These are phyloP conservation scores for Starmerella lactis-condensi DNA, from an alignment of 805 yeast species.

Conservation along the genomic window DNA sequence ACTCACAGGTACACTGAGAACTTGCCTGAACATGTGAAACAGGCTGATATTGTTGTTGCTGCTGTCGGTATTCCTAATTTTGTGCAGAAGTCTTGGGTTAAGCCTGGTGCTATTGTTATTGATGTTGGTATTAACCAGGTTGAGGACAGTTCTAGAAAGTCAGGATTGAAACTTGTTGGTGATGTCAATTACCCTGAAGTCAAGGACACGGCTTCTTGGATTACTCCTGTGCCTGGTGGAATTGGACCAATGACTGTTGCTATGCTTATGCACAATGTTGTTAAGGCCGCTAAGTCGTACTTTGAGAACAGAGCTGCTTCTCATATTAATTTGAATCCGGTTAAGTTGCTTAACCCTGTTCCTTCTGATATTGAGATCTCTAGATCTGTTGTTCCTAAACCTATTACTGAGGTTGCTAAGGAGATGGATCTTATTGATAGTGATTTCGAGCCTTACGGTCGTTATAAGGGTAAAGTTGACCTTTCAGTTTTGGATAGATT, in stretches of 20 bases:
- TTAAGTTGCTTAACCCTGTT: constrained; percentile 44
- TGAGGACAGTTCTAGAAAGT: constrained; percentile 51
- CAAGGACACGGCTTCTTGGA: constrained; percentile 42
- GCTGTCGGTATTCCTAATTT: constrained; percentile 78
- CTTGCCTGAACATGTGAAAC: constrained; percentile 37
- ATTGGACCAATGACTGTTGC: constrained; percentile 99
- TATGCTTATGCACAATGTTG: constrained; percentile 74
- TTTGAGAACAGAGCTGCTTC: constrained; percentile 29
- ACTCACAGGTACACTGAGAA: constrained; percentile 59
- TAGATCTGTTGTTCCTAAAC: constrained; percentile 72
- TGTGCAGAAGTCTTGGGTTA: constrained; percentile 75
- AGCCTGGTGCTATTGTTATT: constrained; percentile 68
- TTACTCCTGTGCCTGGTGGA: constrained; percentile 98
- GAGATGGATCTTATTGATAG: constrained; percentile 62
- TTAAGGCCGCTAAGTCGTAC: constrained; percentile 55
- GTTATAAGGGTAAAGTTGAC: constrained; percentile 76
- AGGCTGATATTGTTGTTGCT: constrained; percentile 81
- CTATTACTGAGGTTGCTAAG: constrained; percentile 51
- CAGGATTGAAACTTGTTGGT: constrained; percentile 73
- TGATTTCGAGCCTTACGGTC: constrained; percentile 81
- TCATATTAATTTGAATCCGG: constrained; percentile 36
- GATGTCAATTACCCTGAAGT: constrained; percentile 64
- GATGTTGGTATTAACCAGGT: constrained; percentile 92
- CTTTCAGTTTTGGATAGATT: constrained; percentile 54
- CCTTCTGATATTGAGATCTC: constrained; percentile 86